These are phyloP conservation scores for Pezicula radicicola DNA, from an alignment of 2,329 filamentous ascomycete genomes.

Conservation along the genomic window DNA sequence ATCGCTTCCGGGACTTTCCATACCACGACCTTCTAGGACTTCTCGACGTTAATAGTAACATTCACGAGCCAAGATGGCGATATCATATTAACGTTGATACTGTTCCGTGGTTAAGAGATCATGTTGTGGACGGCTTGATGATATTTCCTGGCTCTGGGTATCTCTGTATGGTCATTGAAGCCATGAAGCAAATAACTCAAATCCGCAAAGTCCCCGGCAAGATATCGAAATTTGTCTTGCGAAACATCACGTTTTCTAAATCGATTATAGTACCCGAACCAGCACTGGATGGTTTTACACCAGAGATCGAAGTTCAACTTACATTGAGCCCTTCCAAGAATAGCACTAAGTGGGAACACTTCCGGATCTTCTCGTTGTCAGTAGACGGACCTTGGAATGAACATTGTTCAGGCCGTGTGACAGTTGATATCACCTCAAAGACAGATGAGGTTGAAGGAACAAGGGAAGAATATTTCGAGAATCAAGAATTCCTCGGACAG, in stretches of 20 bases:
- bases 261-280: slow-evolving; percentile 4
- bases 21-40: slow-evolving; percentile 47
- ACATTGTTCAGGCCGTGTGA: slow-evolving; percentile 4
- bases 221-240: slow-evolving; percentile 1
- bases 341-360: slow-evolving; percentile 3
- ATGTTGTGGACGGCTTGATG: slow-evolving; percentile 46
- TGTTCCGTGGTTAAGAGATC: slow-evolving; percentile 50
- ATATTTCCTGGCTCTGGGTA: slow-evolving; percentile 50
- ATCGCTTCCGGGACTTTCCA: slow-evolving; percentile 40
- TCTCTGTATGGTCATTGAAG: slow-evolving; percentile 47
- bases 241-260: slow-evolving; percentile 4
- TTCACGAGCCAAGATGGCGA: slow-evolving; percentile 25
- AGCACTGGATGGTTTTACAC: background rate
- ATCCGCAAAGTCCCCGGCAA: slow-evolving; percentile 3
- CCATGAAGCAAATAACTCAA: slow-evolving; percentile 10
- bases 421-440: slow-evolving; percentile 1
- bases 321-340: slow-evolving; percentile 3
- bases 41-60: slow-evolving; percentile 8
- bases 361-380: slow-evolving; percentile 3
- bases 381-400: slow-evolving; percentile 3
- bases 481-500: background rate
- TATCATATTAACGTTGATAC: slow-evolving; percentile 30
- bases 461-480: slow-evolving; percentile 4
- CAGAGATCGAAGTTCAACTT: slow-evolving; percentile 6
- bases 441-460: slow-evolving; percentile 5